phyloP scores from a whole-genome alignment of 2,329 filamentous ascomycete species.

The Colletotrichum graminicola region DNA sequence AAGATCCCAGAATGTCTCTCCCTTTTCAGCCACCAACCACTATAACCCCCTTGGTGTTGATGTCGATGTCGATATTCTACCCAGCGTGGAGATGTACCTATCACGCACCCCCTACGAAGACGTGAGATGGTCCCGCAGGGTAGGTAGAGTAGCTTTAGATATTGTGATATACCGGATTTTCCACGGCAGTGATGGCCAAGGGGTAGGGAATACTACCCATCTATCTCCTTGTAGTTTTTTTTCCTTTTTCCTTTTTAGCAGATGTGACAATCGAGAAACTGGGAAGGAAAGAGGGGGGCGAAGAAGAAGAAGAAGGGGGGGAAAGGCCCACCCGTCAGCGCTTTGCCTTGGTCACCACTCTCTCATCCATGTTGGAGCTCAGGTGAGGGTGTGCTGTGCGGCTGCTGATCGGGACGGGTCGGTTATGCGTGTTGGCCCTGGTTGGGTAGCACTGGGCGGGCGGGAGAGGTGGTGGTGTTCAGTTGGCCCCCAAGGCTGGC shows the following conservation, averaged over 20 bases:
- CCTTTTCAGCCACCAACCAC: neutral
- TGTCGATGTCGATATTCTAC: neutral
- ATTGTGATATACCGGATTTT: neutral
- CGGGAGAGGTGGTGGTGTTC: neutral
- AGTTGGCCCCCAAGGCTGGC: no score
- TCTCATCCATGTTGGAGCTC: neutral
- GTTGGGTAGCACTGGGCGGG: neutral
- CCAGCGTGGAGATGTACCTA: no score
- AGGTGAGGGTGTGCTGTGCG: neutral
- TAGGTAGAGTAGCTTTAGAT: neutral
- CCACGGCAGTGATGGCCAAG: neutral
- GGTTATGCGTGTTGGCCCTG: slow-evolving; percentile 22
- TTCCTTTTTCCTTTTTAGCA: no score
- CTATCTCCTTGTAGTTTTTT: neutral
- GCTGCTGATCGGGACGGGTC: slow-evolving; percentile 24
- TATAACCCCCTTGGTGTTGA: no score
- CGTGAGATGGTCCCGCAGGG: slow-evolving; percentile 1
- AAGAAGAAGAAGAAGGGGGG: neutral
- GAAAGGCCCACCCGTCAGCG: neutral
- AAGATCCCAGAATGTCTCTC: slow-evolving; percentile 32
- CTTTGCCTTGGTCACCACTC: neutral
- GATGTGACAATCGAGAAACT: neutral
- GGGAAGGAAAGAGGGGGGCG: no score
- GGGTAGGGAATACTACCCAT: neutral
- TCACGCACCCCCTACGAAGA: neutral